phyloP scores from a whole-genome alignment of 352 stramenopile genomes.

The Phytophthora hibernalis region DNA sequence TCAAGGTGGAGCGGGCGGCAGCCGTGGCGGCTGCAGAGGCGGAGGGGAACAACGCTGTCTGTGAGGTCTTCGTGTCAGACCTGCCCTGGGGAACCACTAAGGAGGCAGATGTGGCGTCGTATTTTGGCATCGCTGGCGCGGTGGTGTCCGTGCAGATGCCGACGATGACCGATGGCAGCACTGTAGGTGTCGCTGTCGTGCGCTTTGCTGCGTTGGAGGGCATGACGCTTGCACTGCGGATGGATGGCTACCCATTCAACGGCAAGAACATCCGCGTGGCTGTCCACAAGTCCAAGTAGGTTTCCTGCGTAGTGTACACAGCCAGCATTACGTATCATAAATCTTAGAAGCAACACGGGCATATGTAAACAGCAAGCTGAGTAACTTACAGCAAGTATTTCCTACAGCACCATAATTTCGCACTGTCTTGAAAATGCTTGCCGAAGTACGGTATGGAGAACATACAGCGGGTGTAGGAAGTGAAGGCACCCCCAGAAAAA shows the following conservation, averaged over 20 bases:
- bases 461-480: no score
- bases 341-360: conserved; percentile 37
- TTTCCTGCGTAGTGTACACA: conserved; percentile 12
- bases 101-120: conserved; percentile 61
- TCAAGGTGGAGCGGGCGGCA: conserved; percentile 46
- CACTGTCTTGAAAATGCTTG: no score
- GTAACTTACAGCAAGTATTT: not conserved
- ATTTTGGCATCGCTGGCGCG: conserved; percentile 63
- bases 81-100: conserved; percentile 60
- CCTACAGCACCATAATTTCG: no score
- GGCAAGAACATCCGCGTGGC: conserved; percentile 70
- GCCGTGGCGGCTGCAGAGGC: conserved; percentile 28
- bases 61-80: conserved; percentile 74
- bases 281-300: conserved; percentile 46
- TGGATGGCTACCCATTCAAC: conserved; percentile 77
- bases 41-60: conserved; percentile 16
- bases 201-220: conserved; percentile 59
- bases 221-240: conserved; percentile 59
- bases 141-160: conserved; percentile 72
- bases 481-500: no score
- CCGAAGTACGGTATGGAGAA: no score
- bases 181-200: conserved; percentile 71
- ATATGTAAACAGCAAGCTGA: conserved; percentile 25
- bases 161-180: conserved; percentile 75
- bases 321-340: conserved; percentile 33